phyloP scores from a whole-genome alignment of 805 yeast species.

The Yarrowia keelungensis region DNA sequence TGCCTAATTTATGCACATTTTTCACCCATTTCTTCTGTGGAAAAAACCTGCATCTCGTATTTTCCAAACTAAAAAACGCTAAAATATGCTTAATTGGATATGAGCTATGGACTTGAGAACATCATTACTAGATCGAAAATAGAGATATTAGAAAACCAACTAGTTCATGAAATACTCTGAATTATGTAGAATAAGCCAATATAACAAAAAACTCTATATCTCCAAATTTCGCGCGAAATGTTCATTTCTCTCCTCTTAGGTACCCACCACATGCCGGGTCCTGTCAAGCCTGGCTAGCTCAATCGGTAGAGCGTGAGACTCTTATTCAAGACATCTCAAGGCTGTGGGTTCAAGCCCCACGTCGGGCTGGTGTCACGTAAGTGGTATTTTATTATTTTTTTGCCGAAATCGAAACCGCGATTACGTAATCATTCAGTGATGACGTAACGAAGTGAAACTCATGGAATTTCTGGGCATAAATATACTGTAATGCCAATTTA shows the following conservation, averaged over 20 bases:
- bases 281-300: slow-evolving; percentile 30
- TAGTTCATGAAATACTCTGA: no score
- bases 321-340: slow-evolving; percentile 24
- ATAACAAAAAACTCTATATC: no score
- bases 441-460: no score
- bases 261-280: not conserved
- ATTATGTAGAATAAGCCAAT: no score
- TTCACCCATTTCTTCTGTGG: not conserved
- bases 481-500: no score
- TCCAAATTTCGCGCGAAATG: no score
- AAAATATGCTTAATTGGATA: slow-evolving; percentile 12
- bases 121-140: no score
- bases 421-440: no score
- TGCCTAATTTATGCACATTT: slow-evolving; percentile 4
- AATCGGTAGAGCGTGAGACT: slow-evolving; percentile 35
- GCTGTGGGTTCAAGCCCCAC: slow-evolving; percentile 37
- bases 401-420: not conserved
- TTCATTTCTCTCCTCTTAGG: not conserved
- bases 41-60: slow-evolving; percentile 1
- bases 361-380: not conserved
- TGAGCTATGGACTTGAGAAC: no score
- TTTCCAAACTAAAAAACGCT: slow-evolving; percentile 1
- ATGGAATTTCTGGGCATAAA: no score
- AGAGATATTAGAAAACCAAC: no score
- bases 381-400: not conserved